Conservation (phyloP, 2,329 filamentous ascomycete species). For the Penicillium aurantiogriseum region DNA sequence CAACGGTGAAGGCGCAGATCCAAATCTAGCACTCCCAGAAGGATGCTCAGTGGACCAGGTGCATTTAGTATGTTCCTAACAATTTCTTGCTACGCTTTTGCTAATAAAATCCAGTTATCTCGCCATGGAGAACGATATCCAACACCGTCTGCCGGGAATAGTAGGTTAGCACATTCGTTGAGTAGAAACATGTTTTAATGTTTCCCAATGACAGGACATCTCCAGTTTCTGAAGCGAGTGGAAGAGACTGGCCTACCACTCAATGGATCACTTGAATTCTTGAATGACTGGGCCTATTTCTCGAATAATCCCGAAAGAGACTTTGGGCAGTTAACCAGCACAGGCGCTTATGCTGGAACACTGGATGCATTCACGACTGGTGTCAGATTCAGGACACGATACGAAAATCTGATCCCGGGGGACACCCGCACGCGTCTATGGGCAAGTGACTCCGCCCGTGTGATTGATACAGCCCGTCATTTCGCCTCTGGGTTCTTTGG, state of each 20-base stretch:
- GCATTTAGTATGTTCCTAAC: conserved; percentile 51
- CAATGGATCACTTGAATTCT: conserved; percentile 53
- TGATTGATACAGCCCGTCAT: conserved; percentile 56
- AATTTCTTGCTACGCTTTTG: neutral
- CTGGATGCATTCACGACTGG: conserved; percentile 56
- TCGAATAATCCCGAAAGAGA: conserved; percentile 44
- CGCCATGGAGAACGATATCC: conserved; percentile 60
- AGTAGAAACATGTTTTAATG: neutral
- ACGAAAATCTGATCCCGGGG: conserved; percentile 47
- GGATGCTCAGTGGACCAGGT: conserved; percentile 56
- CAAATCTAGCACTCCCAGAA: conserved; percentile 45
- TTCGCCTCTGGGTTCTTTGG: conserved; percentile 58
- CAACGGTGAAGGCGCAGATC: conserved; percentile 35
- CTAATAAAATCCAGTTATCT: conserved; percentile 48
- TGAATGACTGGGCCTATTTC: conserved; percentile 57
- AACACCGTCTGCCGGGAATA: conserved; percentile 49
- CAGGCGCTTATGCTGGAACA: conserved; percentile 57
- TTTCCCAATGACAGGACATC: conserved; percentile 39
- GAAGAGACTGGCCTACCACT: conserved; percentile 42
- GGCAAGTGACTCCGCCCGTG: conserved; percentile 55
- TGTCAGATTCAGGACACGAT: conserved; percentile 54
- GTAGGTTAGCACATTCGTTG: conserved; percentile 39
- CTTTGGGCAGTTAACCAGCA: conserved; percentile 56
- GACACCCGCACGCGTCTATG: conserved; percentile 47
- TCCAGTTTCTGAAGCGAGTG: conserved; percentile 50